Evolutionary conservation across 306 rosid genomes (phyloP).

Genomic region (Acacia melanoxylon): DNA sequence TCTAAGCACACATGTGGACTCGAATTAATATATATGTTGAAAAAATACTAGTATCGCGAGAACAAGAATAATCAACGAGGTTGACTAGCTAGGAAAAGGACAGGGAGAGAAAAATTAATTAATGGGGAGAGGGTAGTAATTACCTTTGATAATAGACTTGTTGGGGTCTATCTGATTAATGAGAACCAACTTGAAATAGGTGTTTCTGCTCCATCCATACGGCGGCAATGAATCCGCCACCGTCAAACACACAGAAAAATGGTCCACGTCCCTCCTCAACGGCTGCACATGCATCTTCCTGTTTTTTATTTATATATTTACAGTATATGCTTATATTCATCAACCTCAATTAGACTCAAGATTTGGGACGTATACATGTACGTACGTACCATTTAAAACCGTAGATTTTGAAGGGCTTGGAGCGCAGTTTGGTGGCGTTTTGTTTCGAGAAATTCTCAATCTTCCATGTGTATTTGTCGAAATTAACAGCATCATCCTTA

Average conservation of each 20-base stretch:
- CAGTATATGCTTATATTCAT: too few species aligned
- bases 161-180: conserved; percentile 29
- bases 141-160: conserved; percentile 35
- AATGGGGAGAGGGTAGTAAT: neutral
- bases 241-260: conserved; percentile 37
- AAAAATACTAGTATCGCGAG: neutral
- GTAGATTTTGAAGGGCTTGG: conserved; percentile 34
- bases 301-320: neutral
- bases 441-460: conserved; percentile 37
- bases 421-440: conserved; percentile 31
- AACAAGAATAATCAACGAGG: neutral
- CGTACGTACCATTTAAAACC: conserved; percentile 35
- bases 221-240: conserved; percentile 42
- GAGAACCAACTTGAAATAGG: conserved; percentile 35
- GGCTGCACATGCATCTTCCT: conserved; percentile 37
- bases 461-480: conserved; percentile 35
- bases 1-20: too few species aligned
- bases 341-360: neutral
- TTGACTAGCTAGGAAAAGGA: neutral
- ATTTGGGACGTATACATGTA: too few species aligned
- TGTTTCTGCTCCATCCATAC: conserved; percentile 39
- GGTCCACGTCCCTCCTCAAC: conserved; percentile 31
- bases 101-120: neutral
- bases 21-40: too few species aligned
- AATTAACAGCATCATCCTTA: neutral